phyloP scores from a whole-genome alignment of 495 filamentous ascomycete species.

The Cudoniella acicularis region DNA sequence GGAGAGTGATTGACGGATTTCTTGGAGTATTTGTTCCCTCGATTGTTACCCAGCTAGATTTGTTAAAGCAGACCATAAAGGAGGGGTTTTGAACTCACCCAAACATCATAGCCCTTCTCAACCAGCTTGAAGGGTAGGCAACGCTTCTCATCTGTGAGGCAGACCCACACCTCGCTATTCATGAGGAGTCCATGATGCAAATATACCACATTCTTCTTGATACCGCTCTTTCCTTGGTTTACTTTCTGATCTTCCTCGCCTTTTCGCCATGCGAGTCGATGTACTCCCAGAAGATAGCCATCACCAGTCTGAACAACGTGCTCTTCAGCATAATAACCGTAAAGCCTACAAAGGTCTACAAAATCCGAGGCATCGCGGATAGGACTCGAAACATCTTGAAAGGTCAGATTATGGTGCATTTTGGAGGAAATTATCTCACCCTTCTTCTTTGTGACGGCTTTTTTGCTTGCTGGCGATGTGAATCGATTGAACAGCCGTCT shows the following conservation, averaged over 20 bases:
- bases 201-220: constrained; percentile 85
- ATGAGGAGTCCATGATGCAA: constrained; percentile 95
- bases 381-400: constrained; percentile 44
- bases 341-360: constrained; percentile 82
- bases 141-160: constrained; percentile 78
- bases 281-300: constrained; percentile 89
- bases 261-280: constrained; percentile 76
- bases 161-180: constrained; percentile 99
- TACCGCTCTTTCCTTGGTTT: constrained; percentile 63
- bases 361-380: constrained; percentile 79
- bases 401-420: background rate
- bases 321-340: constrained; percentile 89
- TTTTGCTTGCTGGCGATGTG: constrained; percentile 57
- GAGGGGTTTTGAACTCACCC: constrained; percentile 51
- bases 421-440: background rate
- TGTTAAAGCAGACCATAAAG: too few relatives aligned
- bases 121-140: constrained; percentile 86
- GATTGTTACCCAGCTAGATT: constrained; percentile 81
- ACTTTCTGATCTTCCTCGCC: constrained; percentile 72
- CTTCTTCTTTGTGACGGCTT: constrained; percentile 14
- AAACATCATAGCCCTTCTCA: constrained; percentile 93
- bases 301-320: constrained; percentile 93
- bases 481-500: constrained; percentile 78
- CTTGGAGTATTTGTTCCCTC: constrained; percentile 98
- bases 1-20: constrained; percentile 77